These are phyloP conservation scores for Acacia acuminata DNA, from an alignment of 306 rosid genomes.

Conservation along the genomic window DNA sequence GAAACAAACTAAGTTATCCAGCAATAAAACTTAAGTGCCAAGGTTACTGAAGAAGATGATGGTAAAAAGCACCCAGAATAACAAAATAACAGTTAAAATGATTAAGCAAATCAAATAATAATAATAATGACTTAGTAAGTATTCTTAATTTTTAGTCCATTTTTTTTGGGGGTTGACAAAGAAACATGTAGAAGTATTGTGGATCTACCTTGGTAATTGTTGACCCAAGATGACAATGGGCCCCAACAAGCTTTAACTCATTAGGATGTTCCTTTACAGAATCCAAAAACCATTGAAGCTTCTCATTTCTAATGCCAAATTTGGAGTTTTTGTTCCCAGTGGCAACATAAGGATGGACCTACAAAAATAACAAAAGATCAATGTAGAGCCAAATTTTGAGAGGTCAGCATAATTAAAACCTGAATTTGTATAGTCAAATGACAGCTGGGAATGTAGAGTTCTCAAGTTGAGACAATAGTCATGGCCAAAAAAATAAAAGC, in stretches of 20 bases:
- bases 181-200: background rate
- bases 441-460: background rate
- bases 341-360: constrained; percentile 97
- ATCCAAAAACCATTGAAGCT: constrained; percentile 95
- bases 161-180: background rate
- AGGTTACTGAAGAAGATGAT: background rate
- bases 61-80: background rate
- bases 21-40: background rate
- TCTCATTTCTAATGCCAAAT: constrained; percentile 94
- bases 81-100: background rate
- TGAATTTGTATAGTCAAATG: constrained; percentile 3
- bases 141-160: background rate
- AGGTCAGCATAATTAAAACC: constrained; percentile 8
- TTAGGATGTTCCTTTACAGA: constrained; percentile 73
- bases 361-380: constrained; percentile 19
- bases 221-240: constrained; percentile 97
- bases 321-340: constrained; percentile 97
- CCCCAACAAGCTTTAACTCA: constrained; percentile 93
- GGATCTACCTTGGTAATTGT: constrained; percentile 85
- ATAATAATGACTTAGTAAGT: constrained; percentile 4
- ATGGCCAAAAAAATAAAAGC: background rate
- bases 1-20: background rate
- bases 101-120: background rate
- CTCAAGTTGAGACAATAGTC: background rate
- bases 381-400: background rate